Conservation (phyloP, 495 filamentous ascomycete genomes). For the Penicillium canariense region DNA sequence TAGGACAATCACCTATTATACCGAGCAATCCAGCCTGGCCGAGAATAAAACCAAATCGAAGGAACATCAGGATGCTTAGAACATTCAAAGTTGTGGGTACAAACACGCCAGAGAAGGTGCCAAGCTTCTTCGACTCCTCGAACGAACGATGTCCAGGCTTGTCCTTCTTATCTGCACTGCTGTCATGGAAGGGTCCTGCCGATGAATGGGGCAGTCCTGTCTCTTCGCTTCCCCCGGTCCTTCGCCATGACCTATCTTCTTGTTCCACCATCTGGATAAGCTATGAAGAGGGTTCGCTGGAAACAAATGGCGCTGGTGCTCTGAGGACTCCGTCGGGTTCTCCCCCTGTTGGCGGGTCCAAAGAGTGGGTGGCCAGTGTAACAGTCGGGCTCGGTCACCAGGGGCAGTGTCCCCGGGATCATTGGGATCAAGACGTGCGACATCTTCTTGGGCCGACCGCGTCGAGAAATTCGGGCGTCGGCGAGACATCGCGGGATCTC, state of each 20-base stretch:
- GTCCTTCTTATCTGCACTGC: constrained; percentile 35
- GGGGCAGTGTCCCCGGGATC: constrained; percentile 26
- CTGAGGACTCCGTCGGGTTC: constrained; percentile 17
- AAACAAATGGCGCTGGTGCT: constrained; percentile 22
- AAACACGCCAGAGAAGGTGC: constrained; percentile 77
- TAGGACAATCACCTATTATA: constrained; percentile 61
- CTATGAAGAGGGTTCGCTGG: constrained; percentile 23
- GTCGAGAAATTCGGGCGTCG: constrained; percentile 52
- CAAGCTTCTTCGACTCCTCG: constrained; percentile 60
- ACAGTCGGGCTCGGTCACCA: constrained; percentile 22
- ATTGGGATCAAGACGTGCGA: constrained; percentile 44
- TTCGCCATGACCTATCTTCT: constrained; percentile 7
- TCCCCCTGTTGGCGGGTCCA: constrained; percentile 33
- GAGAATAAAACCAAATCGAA: constrained; percentile 76
- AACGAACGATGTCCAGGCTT: constrained; percentile 43
- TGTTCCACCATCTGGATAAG: constrained; percentile 33
- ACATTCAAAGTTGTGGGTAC: constrained; percentile 85
- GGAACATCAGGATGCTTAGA: constrained; percentile 91
- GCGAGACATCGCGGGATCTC: constrained; percentile 35
- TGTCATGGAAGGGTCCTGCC: constrained; percentile 29
- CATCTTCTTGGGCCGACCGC: constrained; percentile 55
- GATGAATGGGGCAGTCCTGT: constrained; percentile 13
- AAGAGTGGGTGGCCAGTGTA: constrained; percentile 23
- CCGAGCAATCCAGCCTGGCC: constrained; percentile 77
- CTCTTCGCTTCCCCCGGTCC: constrained; percentile 9